Conservation (phyloP, 75 land plant species). For the Pinus albicaulis region DNA sequence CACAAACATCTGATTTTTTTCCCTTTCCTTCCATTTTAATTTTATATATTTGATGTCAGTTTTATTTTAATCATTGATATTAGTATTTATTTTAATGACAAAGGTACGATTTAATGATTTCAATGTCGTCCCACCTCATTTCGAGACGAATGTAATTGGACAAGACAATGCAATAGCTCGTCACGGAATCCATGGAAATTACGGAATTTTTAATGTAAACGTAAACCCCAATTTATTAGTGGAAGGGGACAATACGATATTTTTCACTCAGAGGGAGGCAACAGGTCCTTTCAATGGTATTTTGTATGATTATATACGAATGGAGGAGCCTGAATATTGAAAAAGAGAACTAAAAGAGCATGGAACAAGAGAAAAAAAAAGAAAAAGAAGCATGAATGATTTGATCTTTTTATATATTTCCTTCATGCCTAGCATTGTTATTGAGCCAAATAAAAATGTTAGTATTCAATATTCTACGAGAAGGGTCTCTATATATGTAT, state of each 20-base stretch:
- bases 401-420: too few relatives aligned
- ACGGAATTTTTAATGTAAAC: slow-evolving; percentile 41
- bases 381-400: too few relatives aligned
- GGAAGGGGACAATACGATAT: slow-evolving; percentile 58
- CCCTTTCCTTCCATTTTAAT: background rate
- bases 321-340: slow-evolving; percentile 48
- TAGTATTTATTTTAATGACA: background rate
- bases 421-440: too few relatives aligned
- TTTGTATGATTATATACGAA: slow-evolving; percentile 74
- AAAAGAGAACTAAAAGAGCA: too few relatives aligned
- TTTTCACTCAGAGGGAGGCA: slow-evolving; percentile 49
- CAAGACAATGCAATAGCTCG: slow-evolving; percentile 78
- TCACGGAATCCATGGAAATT: slow-evolving; percentile 79
- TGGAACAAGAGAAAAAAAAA: too few relatives aligned
- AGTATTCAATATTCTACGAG: too few relatives aligned
- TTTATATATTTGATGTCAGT: too few relatives aligned
- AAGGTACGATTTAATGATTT: slow-evolving; percentile 62
- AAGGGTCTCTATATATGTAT: too few relatives aligned
- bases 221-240: slow-evolving; percentile 20
- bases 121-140: slow-evolving; percentile 28
- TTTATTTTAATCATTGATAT: background rate
- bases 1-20: background rate
- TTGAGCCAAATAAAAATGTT: too few relatives aligned
- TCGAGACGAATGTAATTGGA: slow-evolving; percentile 48
- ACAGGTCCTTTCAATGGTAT: slow-evolving; percentile 60